Evolutionary conservation across 2,329 filamentous ascomycete species (phyloP), one percentile per base, ranked within the genome.

Genomic region (Lachnellula subtilissima): DNA sequence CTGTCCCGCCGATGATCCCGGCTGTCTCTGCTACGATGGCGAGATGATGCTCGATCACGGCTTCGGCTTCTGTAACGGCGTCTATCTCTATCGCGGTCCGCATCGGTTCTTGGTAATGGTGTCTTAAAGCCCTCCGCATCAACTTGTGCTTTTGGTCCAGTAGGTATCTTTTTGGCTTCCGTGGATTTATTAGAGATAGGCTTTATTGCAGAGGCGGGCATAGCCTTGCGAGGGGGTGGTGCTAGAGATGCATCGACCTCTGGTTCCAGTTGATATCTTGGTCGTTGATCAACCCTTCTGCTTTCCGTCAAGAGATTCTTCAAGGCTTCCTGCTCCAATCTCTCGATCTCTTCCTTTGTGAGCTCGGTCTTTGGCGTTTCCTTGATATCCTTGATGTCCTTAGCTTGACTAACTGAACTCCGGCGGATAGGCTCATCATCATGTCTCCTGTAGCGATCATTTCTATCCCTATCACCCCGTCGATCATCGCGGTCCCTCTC

Each of bases 401-500:
- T 58, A 32, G 53, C 50, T 15, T 58, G 55, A n/a, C 46, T 56
- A 4, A 52, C 48, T 8, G 59, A 62, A 17, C 59, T 57, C 51
- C 58, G 57, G 14, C 56, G 60, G n/a, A 46, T 55, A 12, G 53
- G 46, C 32, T 55, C 52, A 28, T 63, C 62, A n/a, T 66, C 65
- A 32, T 61, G 61, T 47, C 62, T 56, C 58, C 61, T 60, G 49
- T 63, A 56, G 43, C 65, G 64, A 47, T 68, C 66, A 19, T 66
- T 61, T 47, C 61, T 51, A 35, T 65, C 59, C 37, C 63, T 50
- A 14, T 60, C 59, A 25, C 52, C 37, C 11, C 55, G 54, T 19
- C 63, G 48, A 11, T 64, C 59, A 28, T 74, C 75, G 25, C 74
- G 70, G 36, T 76, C 72, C n/a, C 57, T 61, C 19, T 68, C 70